A percentile compares a stretch with the other conserved stretches of the same genome.
These are phyloP conservation scores for Myxozyma kluyveri DNA, from an alignment of 805 yeast species.

Conservation along the genomic window DNA sequence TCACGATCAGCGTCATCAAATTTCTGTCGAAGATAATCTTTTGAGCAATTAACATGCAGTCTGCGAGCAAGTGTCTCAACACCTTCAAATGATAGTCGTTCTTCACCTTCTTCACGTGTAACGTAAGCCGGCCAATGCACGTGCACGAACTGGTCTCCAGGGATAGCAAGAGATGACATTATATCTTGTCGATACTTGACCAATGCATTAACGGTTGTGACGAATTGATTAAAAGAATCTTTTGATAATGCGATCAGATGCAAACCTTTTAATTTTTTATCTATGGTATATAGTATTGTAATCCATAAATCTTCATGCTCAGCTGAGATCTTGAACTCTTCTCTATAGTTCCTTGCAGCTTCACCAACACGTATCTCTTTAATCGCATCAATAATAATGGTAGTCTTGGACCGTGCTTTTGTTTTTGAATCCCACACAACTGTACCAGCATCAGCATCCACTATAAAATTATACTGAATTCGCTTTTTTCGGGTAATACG, in stretches of 20 bases:
- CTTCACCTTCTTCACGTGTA: constrained; percentile 29
- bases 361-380: constrained; percentile 58
- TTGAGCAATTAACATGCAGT: constrained; percentile 69
- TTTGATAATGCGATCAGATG: constrained; percentile 67
- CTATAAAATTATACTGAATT: constrained; percentile 54
- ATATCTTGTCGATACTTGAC: constrained; percentile 58
- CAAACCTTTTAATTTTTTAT: constrained; percentile 67
- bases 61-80: constrained; percentile 62
- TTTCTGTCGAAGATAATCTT: constrained; percentile 46
- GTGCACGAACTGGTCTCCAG: constrained; percentile 60
- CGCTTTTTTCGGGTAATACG: constrained; percentile 70
- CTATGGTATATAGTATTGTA: constrained; percentile 66
- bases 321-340: constrained; percentile 71
- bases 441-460: constrained; percentile 55
- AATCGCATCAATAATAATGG: constrained; percentile 58
- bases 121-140: constrained; percentile 61
- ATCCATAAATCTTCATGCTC: constrained; percentile 72
- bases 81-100: constrained; percentile 55
- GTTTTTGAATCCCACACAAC: constrained; percentile 58
- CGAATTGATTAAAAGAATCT: constrained; percentile 53
- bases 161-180: constrained; percentile 60
- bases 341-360: constrained; percentile 81
- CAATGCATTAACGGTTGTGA: constrained; percentile 54
- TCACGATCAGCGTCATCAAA: constrained; percentile 57
- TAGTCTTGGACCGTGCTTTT: constrained; percentile 20